These are phyloP conservation scores for Tolypocladium tundrense DNA, from an alignment of 2,329 filamentous ascomycete species.

Conservation along the genomic window DNA sequence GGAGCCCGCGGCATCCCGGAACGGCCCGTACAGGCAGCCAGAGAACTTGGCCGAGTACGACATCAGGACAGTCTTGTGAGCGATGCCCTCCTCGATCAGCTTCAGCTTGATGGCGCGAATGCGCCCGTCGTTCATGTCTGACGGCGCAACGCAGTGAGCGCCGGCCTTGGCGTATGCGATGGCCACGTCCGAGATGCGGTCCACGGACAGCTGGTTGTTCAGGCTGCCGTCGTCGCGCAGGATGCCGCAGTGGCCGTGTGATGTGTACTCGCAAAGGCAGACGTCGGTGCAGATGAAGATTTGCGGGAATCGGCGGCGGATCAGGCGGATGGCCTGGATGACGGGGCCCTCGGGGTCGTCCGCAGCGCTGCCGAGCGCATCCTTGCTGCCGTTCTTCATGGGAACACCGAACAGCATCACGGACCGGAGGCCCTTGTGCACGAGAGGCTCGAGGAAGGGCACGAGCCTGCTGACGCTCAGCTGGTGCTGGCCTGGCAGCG, in stretches of 20 bases:
- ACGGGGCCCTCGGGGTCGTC: constrained; percentile 92
- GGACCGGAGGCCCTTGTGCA: constrained; percentile 81
- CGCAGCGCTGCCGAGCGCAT: constrained; percentile 81
- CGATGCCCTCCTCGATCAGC: constrained; percentile 87
- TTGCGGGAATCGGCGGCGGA: constrained; percentile 77
- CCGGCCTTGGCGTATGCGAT: constrained; percentile 91
- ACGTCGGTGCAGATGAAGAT: constrained; percentile 90
- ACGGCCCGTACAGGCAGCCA: constrained; percentile 91
- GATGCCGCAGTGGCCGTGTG: constrained; percentile 95
- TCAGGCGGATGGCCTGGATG: constrained; percentile 72
- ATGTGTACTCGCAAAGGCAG: constrained; percentile 97
- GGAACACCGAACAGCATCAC: constrained; percentile 97
- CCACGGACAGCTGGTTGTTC: constrained; percentile 88
- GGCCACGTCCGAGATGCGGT: constrained; percentile 95
- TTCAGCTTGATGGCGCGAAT: constrained; percentile 97
- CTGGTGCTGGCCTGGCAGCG: constrained; percentile 81
- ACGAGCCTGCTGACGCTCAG: constrained; percentile 79
- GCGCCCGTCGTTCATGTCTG: constrained; percentile 97
- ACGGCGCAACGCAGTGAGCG: constrained; percentile 92
- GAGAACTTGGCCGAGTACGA: constrained; percentile 98
- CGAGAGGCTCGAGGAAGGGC: constrained; percentile 73
- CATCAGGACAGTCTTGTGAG: constrained; percentile 88
- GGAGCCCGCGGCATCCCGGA: constrained; percentile 91
- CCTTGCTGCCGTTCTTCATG: constrained; percentile 69
- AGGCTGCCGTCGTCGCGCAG: constrained; percentile 84